These are phyloP conservation scores for Penicillium brasilianum DNA, from an alignment of 2,329 filamentous ascomycete species.

Conservation along the genomic window DNA sequence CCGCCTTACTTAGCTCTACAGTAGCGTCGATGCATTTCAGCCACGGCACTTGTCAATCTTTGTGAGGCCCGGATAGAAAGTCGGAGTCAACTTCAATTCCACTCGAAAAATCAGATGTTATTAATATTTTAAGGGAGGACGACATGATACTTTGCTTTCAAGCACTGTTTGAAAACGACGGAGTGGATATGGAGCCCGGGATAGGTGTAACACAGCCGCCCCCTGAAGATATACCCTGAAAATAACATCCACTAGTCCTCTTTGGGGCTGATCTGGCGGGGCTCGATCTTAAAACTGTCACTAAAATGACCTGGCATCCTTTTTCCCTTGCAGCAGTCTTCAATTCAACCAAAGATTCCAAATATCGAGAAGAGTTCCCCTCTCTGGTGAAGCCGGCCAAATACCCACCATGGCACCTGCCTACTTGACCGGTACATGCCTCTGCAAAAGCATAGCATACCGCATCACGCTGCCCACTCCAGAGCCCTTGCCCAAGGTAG, in stretches of 20 bases:
- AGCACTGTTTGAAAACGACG: not conserved
- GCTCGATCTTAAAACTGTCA: not conserved
- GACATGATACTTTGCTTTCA: not conserved
- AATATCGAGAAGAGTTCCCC: not conserved
- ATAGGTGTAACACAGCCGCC: not conserved
- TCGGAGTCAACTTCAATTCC: too few species aligned
- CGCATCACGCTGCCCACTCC: slow-evolving; percentile 4
- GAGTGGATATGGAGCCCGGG: not conserved
- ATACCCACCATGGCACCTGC: not conserved
- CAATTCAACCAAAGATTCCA: not conserved
- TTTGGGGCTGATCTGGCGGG: not conserved
- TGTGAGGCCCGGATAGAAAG: too few species aligned
- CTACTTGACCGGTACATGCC: slow-evolving; percentile 4
- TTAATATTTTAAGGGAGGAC: too few species aligned
- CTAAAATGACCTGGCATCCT: not conserved
- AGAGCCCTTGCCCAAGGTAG: slow-evolving; percentile 25
- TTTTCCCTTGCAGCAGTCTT: not conserved
- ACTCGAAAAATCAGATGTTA: too few species aligned
- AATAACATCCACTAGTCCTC: not conserved
- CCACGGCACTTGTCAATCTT: too few species aligned
- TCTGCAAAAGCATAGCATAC: slow-evolving; percentile 6
- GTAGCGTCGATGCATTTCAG: too few species aligned
- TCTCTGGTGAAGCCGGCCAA: not conserved
- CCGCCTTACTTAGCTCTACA: too few species aligned
- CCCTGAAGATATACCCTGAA: not conserved